Base-by-base conservation (phyloP, 352 stramenopile genomes). In the Globisporangium nodosum region DNA sequence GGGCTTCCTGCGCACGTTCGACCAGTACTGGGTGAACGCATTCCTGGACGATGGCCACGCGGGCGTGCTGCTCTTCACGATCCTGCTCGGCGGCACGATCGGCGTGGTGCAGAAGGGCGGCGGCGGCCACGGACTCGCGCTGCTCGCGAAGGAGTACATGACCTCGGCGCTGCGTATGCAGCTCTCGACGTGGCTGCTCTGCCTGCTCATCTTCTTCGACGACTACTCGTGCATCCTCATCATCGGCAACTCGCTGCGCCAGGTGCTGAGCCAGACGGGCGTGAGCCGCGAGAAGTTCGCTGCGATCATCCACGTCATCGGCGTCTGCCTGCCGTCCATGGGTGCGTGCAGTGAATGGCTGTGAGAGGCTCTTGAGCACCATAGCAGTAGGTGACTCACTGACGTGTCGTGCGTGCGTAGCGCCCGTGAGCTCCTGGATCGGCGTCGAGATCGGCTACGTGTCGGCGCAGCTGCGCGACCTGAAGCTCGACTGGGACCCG, bases 181-280 rank as follows among this genome's bases (percentile, higher is more conserved):
- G 61, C 66, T 96, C 33, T 83, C 83, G 20, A 91, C 85, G 48
- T 94, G 82, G 82, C 57, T 90, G 49, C 64, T 94, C 27, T 94
- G 85, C 51, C 65, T 92, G 52, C 67, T 94, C 56, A 93, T 96
- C 65, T 97, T 97, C 76, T 97, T 97, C 60, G 89, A 97, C 63
- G 89, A 97, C 70, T 97, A 96, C 71, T 94, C 87, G 61, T 95
- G 81, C 62, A 96, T 96, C 49, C 65, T 97, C 18, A 96, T 97
- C 68, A 84, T 96, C 48, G 89, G 89, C 55, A 94, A 84, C 68
- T 92, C 86, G 53, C 70, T 94, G 50, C 83, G 84, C 31, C 82
- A 88, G 60, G 84, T 94, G 40, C 56, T 94, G 42, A 89, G 78
- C 55, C 71, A 92, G 55, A 93, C 82, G 1, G 81, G 87, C 43